Conservation (phyloP, 169 alveolate genomes). For the Blepharisma undulans region DNA sequence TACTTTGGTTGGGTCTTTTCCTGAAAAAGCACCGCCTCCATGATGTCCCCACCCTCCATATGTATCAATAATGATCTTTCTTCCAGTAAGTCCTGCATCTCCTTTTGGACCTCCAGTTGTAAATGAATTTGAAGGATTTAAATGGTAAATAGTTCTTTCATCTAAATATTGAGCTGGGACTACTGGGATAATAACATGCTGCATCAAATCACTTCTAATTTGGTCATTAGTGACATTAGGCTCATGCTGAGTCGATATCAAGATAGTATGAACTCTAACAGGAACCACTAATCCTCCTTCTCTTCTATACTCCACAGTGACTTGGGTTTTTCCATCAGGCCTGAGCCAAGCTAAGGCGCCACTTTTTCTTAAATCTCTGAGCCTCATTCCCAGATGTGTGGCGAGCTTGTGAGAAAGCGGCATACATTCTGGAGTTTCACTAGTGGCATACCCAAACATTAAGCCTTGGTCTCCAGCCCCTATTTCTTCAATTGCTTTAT, state of each 20-base stretch:
- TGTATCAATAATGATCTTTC: conserved; percentile 99
- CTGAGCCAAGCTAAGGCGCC: conserved; percentile 93
- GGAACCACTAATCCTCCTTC: conserved; percentile 70
- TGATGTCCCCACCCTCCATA: conserved; percentile 99
- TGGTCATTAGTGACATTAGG: conserved; percentile 76
- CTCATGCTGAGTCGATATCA: conserved; percentile 80
- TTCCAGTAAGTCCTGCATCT: conserved; percentile 99
- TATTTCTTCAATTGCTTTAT: conserved; percentile 91
- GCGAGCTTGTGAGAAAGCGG: conserved; percentile 98
- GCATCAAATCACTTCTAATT: conserved; percentile 84
- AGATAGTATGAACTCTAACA: conserved; percentile 70
- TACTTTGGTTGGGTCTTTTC: conserved; percentile 99
- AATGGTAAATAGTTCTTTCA: conserved; percentile 91
- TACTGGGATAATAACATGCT: conserved; percentile 93
- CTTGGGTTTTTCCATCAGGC: conserved; percentile 99
- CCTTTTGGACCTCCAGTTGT: conserved; percentile 99
- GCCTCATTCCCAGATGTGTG: conserved; percentile 90
- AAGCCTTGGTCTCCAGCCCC: conserved; percentile 99
- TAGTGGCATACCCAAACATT: conserved; percentile 99
- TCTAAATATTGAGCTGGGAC: conserved; percentile 93
- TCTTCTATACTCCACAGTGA: conserved; percentile 84
- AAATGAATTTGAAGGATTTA: conserved; percentile 97
- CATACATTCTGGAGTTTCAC: conserved; percentile 96
- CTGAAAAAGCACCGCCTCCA: conserved; percentile 99
- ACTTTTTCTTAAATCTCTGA: conserved; percentile 92